These are phyloP conservation scores for Groenewaldozyma sp. DNA, from an alignment of 1,139 yeast genomes.

Conservation along the genomic window DNA sequence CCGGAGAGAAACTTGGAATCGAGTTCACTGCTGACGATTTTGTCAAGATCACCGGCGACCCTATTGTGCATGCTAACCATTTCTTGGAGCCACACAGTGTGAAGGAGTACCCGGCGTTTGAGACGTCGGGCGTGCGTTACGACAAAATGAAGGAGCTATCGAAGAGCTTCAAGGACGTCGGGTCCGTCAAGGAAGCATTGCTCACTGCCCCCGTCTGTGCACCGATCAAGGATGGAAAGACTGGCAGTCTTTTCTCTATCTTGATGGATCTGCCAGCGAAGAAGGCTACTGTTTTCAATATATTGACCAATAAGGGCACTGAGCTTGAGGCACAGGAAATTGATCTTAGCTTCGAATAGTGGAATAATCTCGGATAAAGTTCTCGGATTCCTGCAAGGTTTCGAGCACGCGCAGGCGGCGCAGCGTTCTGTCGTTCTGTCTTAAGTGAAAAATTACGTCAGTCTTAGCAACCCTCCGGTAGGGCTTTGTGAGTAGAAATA, in stretches of 20 bases:
- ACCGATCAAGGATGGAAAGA: not conserved
- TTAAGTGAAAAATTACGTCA: no score
- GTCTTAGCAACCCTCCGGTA: no score
- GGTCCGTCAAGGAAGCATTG: not conserved
- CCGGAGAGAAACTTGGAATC: slow-evolving; percentile 12
- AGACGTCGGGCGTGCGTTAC: slow-evolving; percentile 15
- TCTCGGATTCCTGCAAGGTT: no score
- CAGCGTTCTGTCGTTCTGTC: no score
- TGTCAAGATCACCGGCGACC: slow-evolving; percentile 9
- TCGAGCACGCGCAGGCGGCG: no score
- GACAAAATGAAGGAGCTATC: slow-evolving; percentile 14
- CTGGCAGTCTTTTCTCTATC: not conserved
- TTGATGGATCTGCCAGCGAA: not conserved
- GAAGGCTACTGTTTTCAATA: not conserved
- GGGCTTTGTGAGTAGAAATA: no score
- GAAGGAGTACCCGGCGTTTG: slow-evolving; percentile 10
- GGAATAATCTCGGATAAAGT: no score
- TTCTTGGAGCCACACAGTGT: slow-evolving; percentile 14
- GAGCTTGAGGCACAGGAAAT: no score
- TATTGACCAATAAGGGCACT: no score
- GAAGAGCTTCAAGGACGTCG: slow-evolving; percentile 4
- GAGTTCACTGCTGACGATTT: slow-evolving; percentile 16
- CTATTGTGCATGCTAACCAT: slow-evolving; percentile 17
- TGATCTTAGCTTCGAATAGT: no score
- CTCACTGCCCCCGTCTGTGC: not conserved